Base-by-base conservation (phyloP, 192 early-diverging fungal genomes). In the Coemansia sp. region DNA sequence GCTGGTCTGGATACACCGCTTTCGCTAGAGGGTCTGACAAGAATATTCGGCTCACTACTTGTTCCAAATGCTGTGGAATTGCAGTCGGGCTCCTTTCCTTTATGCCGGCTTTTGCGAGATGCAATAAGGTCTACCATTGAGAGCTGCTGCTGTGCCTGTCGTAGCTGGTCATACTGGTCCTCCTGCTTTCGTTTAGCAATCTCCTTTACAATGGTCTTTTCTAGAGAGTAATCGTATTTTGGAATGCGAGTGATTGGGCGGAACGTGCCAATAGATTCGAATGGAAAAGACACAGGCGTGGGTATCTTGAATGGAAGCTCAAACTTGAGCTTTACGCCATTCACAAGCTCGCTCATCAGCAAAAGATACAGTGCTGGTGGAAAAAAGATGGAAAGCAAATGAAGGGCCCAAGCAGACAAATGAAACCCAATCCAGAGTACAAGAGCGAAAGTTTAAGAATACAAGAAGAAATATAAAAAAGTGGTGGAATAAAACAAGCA, bases 141-240 rank as follows among this genome's bases (percentile, higher is more conserved):
- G 22, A 79, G 67, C 72, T 84, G 78, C 62, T 84, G 77, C 67
- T 79, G 73, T 1, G 82, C 82, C 66, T 77, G 71, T 45, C 65
- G 71, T 37, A 80, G 71, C 67, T 67, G 58, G 58, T 72, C 62
- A 63, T 74, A 77, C 47, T 84, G 74, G 65, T 85, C 83, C 16
- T 70, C 62, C 54, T 78, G 72, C 52, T 67, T 76, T 52, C 77
- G 83, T 67, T 74, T 80, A 3, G 69, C 68, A 66, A 78, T 76
- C n/a, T 85, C 78, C 59, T 81, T 77, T 68, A 81, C 68, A 52
- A 85, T 76, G 62, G 72, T 77, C 62, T 76, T 78, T 61, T 85
- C 83, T 8, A 85, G 73, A 22, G 83, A 66, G 49, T 81, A 85
- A 61, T 85, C 83, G 48, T 85, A 85, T 65, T 81, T 85, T 59